These are phyloP conservation scores for Amorphotheca resinae DNA, from an alignment of 495 filamentous ascomycete genomes.

Conservation along the genomic window DNA sequence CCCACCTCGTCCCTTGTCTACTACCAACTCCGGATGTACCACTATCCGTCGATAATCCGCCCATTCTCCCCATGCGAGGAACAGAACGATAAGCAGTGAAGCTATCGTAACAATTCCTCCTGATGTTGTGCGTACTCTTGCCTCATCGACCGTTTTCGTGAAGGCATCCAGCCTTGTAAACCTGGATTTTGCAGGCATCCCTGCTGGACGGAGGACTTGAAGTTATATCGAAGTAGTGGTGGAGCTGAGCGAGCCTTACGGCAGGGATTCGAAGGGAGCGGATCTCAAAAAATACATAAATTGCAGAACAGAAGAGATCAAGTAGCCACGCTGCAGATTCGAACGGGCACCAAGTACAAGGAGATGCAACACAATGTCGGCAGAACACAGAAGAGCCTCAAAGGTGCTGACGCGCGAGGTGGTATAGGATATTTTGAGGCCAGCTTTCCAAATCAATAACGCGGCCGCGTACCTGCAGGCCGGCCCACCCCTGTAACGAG, in stretches of 20 bases:
- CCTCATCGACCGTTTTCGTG: conserved; percentile 97
- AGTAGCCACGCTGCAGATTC: neutral
- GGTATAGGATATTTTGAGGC: neutral
- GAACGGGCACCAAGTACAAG: neutral
- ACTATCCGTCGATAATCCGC: conserved; percentile 76
- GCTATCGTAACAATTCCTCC: conserved; percentile 90
- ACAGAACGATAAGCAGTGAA: conserved; percentile 75
- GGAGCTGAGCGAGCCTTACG: conserved; percentile 10
- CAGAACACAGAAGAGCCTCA: neutral
- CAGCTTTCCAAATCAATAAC: conserved; percentile 7
- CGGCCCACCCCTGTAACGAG: neutral
- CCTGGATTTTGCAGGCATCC: conserved; percentile 60
- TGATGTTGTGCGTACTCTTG: conserved; percentile 89
- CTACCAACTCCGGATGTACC: conserved; percentile 83
- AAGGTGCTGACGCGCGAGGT: neutral
- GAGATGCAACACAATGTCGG: neutral
- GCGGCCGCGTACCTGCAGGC: neutral
- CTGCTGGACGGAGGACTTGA: conserved; percentile 4
- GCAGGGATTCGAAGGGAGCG: conserved; percentile 1
- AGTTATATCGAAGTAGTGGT: neutral
- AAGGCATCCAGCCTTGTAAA: conserved; percentile 97
- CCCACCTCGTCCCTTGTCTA: conserved; percentile 90
- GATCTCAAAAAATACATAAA: conserved; percentile 17
- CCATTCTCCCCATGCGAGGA: conserved; percentile 92
- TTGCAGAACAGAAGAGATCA: neutral